Evolutionary conservation across 1,139 yeast genomes (phyloP).

Genomic region (Diutina neorugosa): DNA sequence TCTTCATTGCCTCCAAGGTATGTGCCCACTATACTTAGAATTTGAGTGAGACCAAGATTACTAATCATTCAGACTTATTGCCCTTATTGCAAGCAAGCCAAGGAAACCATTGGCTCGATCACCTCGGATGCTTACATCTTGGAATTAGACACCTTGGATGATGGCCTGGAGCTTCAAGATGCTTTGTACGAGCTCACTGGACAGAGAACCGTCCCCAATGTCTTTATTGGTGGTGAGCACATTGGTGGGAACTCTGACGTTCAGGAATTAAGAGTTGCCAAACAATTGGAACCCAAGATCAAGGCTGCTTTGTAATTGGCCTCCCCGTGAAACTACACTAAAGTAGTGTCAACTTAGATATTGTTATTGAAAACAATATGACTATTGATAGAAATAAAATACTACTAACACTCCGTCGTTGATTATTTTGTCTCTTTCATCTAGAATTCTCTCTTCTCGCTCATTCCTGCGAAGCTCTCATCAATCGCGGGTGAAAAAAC

Average conservation of each 20-base stretch:
- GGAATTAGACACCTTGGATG: slow-evolving; percentile 44
- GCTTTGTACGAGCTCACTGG: slow-evolving; percentile 71
- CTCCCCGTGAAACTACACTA: not conserved
- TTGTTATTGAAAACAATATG: not conserved
- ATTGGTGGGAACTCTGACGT: slow-evolving; percentile 91
- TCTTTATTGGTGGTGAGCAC: slow-evolving; percentile 81
- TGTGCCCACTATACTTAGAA: not conserved
- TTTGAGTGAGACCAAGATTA: slow-evolving; percentile 6
- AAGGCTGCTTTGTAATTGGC: slow-evolving; percentile 25
- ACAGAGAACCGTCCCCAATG: slow-evolving; percentile 87
- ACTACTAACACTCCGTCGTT: not conserved
- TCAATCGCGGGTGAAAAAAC: not conserved
- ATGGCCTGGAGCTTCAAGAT: slow-evolving; percentile 52
- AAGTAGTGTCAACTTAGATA: not conserved
- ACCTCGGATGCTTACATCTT: slow-evolving; percentile 45
- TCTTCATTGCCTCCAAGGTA: slow-evolving; percentile 76
- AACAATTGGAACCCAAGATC: slow-evolving; percentile 21
- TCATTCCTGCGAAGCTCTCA: not conserved
- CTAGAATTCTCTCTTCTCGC: not conserved
- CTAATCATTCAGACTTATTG: slow-evolving; percentile 26
- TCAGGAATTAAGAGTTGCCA: slow-evolving; percentile 32
- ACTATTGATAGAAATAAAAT: not conserved
- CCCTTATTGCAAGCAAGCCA: slow-evolving; percentile 62
- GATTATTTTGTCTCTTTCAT: no score
- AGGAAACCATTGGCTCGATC: slow-evolving; percentile 41